Base-by-base conservation (phyloP, 2,329 filamentous ascomycete species). In the Helminthosporium solani region DNA sequence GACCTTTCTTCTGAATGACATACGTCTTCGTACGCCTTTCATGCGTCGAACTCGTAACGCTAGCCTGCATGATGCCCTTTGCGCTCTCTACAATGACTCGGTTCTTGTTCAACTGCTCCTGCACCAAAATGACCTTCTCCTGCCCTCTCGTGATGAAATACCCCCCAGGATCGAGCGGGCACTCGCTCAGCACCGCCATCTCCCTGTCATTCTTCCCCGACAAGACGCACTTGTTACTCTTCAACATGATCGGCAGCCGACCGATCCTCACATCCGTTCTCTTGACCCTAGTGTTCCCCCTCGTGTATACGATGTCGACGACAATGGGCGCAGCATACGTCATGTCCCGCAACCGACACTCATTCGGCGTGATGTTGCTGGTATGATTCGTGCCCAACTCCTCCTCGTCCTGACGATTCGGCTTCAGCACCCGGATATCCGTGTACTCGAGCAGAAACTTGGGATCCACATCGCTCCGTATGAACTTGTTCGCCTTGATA, bases 101-200 rank as follows among this genome's bases (percentile, higher is more conserved):
- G 72, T 99, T 99, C 80, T 99, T 99, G 80, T 94, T 99, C 66
- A 99, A 77, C 73, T 99, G 94, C 67, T 99, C 95, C 71, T 99
- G 94, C 12, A 99, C 95, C 34, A 99, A 76, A 64, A 99, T 99
- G 58, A 99, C 94, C 76, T 99, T 99, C 70, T 99, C 94, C 16
- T 95, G 96, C 37, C 94, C 94, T 61, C 92, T 90, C 56, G 97
- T 90, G 63, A 99, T 94, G 64, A 99, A 99, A 70, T 99, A 99
- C 42, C 94, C 94, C 53, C 94, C 94, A 1, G 95, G 94, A 65
- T 99, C 94, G 33, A 99, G 78, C 12, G 94, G 90, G 63, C 94
- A 99, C 73, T 99, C 94, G 63, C 95, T 94, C 78, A 97, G 86
- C 39, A 85, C 75, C 50, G 90, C 89, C 91, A 97, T 95, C 63